These are phyloP conservation scores for Jatropha podagrica DNA, from an alignment of 441 rosid genomes.

Conservation along the genomic window DNA sequence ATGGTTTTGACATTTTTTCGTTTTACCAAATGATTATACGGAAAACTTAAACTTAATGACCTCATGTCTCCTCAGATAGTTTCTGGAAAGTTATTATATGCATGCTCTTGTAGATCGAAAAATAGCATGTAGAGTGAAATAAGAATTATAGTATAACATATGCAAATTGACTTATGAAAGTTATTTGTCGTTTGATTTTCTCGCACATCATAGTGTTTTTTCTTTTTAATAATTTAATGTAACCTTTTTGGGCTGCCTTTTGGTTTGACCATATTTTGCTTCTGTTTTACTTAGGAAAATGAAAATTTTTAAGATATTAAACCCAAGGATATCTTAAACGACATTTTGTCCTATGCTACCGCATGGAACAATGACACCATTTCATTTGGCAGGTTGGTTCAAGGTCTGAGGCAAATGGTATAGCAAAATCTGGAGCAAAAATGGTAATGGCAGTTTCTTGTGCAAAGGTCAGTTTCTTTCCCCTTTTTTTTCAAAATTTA, in stretches of 20 bases:
- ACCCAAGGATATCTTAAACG: not conserved
- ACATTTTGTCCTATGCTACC: not conserved
- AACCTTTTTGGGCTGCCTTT: not conserved
- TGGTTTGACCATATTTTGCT: not conserved
- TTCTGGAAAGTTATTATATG: not conserved
- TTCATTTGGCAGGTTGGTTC: conserved; percentile 74
- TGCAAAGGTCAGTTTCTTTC: conserved; percentile 63
- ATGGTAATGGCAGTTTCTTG: conserved; percentile 99
- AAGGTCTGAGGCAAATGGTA: conserved; percentile 94
- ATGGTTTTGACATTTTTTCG: not conserved
- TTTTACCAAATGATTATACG: not conserved
- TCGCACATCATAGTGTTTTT: not conserved
- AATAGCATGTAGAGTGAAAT: not conserved
- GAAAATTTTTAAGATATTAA: not conserved
- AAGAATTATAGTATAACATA: not conserved
- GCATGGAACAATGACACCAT: not conserved
- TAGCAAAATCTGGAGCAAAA: conserved; percentile 98
- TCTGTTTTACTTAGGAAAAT: not conserved
- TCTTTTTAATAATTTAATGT: not conserved
- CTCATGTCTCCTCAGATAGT: not conserved
- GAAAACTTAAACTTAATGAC: not conserved
- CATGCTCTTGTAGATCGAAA: not conserved
- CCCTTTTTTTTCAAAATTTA: not conserved
- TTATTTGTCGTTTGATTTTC: not conserved
- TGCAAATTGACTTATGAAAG: not conserved